phyloP scores from a whole-genome alignment of 495 filamentous ascomycete genomes.

The Terfezia boudieri region DNA sequence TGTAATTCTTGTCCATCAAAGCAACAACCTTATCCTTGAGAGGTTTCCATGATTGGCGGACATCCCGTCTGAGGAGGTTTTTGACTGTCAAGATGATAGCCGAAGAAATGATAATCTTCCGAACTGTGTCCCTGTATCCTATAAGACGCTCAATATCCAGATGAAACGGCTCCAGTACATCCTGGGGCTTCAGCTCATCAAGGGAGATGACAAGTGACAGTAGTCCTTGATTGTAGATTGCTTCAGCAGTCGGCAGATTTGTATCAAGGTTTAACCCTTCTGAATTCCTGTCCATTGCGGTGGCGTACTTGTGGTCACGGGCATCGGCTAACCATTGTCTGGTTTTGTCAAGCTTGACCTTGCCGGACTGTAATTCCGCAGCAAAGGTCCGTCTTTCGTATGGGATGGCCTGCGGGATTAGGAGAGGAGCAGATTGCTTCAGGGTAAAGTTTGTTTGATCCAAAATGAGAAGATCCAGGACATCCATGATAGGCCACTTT shows the following conservation, averaged over 20 bases:
- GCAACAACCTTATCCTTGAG: slow-evolving; percentile 56
- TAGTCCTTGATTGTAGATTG: slow-evolving; percentile 60
- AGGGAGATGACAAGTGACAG: slow-evolving; percentile 41
- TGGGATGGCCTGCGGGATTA: slow-evolving; percentile 55
- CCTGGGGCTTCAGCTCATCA: slow-evolving; percentile 30
- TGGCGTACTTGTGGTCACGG: slow-evolving; percentile 42
- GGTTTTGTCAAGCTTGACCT: slow-evolving; percentile 36
- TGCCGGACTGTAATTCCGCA: slow-evolving; percentile 38
- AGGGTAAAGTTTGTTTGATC: slow-evolving; percentile 93
- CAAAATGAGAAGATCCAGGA: slow-evolving; percentile 77
- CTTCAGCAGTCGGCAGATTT: slow-evolving; percentile 36
- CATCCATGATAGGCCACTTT: slow-evolving; percentile 26
- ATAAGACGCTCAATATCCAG: slow-evolving; percentile 53
- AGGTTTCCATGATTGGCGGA: slow-evolving; percentile 67
- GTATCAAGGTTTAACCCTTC: slow-evolving; percentile 36
- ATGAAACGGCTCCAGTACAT: slow-evolving; percentile 65
- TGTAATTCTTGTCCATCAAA: slow-evolving; percentile 43
- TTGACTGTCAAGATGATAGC: slow-evolving; percentile 77
- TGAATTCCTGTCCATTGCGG: slow-evolving; percentile 49
- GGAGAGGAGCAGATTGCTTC: slow-evolving; percentile 50
- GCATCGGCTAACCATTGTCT: slow-evolving; percentile 51
- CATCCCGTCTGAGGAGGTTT: slow-evolving; percentile 83
- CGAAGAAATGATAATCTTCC: slow-evolving; percentile 53
- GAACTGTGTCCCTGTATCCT: slow-evolving; percentile 45
- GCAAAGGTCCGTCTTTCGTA: slow-evolving; percentile 68